phyloP scores from a whole-genome alignment of 805 yeast genomes.

The Wickerhamomyces mucosus region DNA sequence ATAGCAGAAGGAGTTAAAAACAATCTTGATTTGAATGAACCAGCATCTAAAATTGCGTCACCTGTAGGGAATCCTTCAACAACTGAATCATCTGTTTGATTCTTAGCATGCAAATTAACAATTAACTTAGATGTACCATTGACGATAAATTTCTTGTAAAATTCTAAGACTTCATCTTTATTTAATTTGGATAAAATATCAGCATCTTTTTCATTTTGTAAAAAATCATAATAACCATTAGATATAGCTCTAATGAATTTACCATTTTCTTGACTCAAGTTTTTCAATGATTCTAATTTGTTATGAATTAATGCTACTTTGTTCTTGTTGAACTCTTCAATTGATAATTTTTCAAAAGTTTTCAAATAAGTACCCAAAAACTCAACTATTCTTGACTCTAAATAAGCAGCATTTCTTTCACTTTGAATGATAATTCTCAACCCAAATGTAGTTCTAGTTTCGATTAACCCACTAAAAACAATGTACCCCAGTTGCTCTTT shows the following conservation, averaged over 20 bases:
- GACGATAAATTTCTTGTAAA: constrained; percentile 38
- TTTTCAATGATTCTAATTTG: constrained; percentile 65
- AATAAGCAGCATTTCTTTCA: constrained; percentile 63
- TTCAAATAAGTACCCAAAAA: constrained; percentile 43
- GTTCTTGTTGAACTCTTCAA: constrained; percentile 58
- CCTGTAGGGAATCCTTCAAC: constrained; percentile 40
- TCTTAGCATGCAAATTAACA: constrained; percentile 52
- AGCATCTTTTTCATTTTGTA: constrained; percentile 47
- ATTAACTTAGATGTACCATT: constrained; percentile 34
- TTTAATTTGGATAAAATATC: constrained; percentile 42
- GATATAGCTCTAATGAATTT: constrained; percentile 60
- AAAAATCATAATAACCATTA: constrained; percentile 73
- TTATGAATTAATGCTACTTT: constrained; percentile 58
- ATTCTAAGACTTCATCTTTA: constrained; percentile 46
- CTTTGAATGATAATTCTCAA: constrained; percentile 74
- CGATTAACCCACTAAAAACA: constrained; percentile 69
- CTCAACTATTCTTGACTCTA: constrained; percentile 67
- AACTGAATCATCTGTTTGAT: constrained; percentile 15
- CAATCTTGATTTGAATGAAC: constrained; percentile 46
- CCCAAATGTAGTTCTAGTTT: constrained; percentile 64
- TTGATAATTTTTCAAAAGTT: constrained; percentile 40
- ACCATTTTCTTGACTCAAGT: constrained; percentile 64
- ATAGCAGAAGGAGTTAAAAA: constrained; percentile 52
- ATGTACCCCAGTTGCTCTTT: constrained; percentile 94
- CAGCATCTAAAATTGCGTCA: constrained; percentile 31